Evolutionary conservation across 1,139 yeast species (phyloP), one percentile per base, ranked within the genome.

Genomic region (Sugiyamaella sp.): DNA sequence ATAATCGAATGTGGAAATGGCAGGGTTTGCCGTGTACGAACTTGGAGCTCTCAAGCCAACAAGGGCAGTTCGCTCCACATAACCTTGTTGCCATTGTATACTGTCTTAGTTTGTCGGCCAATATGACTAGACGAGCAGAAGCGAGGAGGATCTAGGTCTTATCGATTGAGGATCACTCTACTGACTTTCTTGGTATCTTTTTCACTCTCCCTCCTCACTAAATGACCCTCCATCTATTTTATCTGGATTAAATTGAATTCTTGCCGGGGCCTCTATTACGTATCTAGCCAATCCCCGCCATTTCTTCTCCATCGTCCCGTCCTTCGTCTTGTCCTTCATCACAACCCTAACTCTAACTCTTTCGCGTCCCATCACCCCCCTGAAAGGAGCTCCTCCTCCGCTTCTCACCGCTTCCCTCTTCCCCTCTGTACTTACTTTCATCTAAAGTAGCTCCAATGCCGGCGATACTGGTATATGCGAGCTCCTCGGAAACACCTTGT

Each of bases 401-500:
- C 5, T 6, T 20, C 20, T 6, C 25, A 5, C 3, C 42, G 2
- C n/a, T 8, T 10, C 12, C 42, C 24, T 39, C n/a, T 16, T 10
- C 38, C 24, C 32, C 14, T 16, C 10, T 4, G 22, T 44, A 44
- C 48, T 44, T 44, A 44, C 48, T 35, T 33, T 44, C 48, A 20
- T 44, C 48, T 29, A 44, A 33, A 5, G 48, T 33, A 20, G 17
- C 22, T 3, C 38, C 48, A 33, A 33, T 35, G 16, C 38, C 37
- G 17, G 27, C 39, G 12, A 32, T 43, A 43, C 19, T 32, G 4
- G 22, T 35, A 41, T 22, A 41, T 14, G 14, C 21, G n/a, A 19
- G 12, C 14, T 25, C 45, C n/a, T 27, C 32, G 4, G 3, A 3
- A 21, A 41, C 22, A n/a, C n/a, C n/a, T n/a, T n/a, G n/a, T n/a